Conservation (phyloP, 2,329 filamentous ascomycete genomes). For the Colletotrichum musae region DNA sequence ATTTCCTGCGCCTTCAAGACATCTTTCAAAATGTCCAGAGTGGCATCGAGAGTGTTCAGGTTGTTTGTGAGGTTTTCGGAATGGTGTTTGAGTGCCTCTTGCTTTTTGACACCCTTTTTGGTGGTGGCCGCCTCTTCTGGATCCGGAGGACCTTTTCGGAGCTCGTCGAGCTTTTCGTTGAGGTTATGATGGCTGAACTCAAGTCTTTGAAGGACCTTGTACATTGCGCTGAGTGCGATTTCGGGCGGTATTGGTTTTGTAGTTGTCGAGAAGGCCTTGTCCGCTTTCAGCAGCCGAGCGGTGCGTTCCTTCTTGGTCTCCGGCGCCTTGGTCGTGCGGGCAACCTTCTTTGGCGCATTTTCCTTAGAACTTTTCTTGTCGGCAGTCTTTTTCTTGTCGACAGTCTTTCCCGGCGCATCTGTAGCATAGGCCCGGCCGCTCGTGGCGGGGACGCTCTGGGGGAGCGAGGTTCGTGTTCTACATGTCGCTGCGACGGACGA, state of each 20-base stretch:
- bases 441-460: constrained; percentile 5
- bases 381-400: background rate
- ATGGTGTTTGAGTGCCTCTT: constrained; percentile 11
- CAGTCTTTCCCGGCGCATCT: background rate
- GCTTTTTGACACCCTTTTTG: background rate
- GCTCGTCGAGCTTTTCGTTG: too few relatives aligned
- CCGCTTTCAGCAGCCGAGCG: too few relatives aligned
- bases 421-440: constrained; percentile 19
- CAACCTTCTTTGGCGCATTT: too few relatives aligned
- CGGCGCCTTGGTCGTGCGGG: too few relatives aligned
- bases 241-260: too few relatives aligned
- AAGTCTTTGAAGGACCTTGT: too few relatives aligned
- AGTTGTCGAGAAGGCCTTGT: too few relatives aligned
- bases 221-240: too few relatives aligned
- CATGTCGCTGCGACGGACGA: constrained; percentile 18
- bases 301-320: too few relatives aligned
- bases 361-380: background rate
- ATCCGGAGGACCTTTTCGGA: too few relatives aligned
- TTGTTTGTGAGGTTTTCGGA: constrained; percentile 10
- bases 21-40: constrained; percentile 54
- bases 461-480: constrained; percentile 7
- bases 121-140: too few relatives aligned
- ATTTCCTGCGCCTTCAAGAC: constrained; percentile 51
- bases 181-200: too few relatives aligned
- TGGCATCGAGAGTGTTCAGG: constrained; percentile 52